Evolutionary conservation across 805 yeast genomes (phyloP), one percentile per base, ranked within the genome.

Genomic region (Ogataea glucozyma): DNA sequence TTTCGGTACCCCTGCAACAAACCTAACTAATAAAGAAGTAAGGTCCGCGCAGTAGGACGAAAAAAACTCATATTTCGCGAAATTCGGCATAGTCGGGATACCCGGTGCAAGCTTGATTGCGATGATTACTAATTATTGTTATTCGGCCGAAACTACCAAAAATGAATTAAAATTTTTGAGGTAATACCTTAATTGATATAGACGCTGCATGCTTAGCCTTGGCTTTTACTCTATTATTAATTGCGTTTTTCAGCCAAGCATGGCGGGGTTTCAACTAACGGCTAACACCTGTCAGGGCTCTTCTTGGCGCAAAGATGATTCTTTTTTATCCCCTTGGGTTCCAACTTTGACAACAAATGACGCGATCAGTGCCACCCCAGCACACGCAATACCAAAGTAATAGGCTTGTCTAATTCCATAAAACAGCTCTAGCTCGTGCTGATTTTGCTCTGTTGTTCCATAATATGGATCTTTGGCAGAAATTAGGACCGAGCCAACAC

Each of bases 401-500:
- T 52, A 67, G 0, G 67, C 72, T 22, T 58, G 58, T n/a, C 51
- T 57, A 37, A 56, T 57, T 10, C 61, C 58, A 20, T 62, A 43
- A 32, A 62, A 60, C 18, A 65, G 43, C 16, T 44, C 41, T 2
- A 31, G 27, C 1, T 48, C 44, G 38, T 57, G 40, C 3, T 38
- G 31, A 18, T 40, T 35, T 31, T 55, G 56, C 9, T 37, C 27
- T 1, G 38, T 14, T 1, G 59, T 56, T 5, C 65, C 65, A 45
- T 53, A 62, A 16, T 48, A 43, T 6, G 54, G 54, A 34, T 59
- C 54, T 12, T 51, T 52, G 13, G 63, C 54, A 11, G 58, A 41
- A 10, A 66, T 64, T 29, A 70, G 52, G 0, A 72, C 65, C 11
- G 67, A 51, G 0, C 70, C 56, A 4, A 69, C 52, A 24, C 69